phyloP scores from a whole-genome alignment of 768 basidiomycete species.

The Clavulina sp. region DNA sequence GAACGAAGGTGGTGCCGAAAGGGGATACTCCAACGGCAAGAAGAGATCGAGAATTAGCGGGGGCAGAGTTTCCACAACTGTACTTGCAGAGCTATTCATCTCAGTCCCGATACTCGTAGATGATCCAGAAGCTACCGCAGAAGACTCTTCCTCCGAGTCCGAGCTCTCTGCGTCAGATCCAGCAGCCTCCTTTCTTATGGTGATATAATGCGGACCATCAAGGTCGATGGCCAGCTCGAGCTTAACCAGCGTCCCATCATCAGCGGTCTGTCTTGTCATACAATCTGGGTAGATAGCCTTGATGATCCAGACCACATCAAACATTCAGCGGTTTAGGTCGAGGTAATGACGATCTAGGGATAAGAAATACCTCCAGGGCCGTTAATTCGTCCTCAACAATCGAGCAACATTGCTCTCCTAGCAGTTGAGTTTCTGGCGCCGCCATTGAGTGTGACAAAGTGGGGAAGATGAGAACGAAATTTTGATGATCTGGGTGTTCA shows the following conservation, averaged over 20 bases:
- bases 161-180: not conserved
- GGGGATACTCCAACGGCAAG: slow-evolving; percentile 39
- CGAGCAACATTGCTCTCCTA: not conserved
- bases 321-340: too few relatives aligned
- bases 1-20: slow-evolving; percentile 34
- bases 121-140: too few relatives aligned
- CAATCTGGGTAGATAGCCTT: slow-evolving; percentile 1
- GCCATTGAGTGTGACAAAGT: too few relatives aligned
- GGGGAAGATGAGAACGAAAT: too few relatives aligned
- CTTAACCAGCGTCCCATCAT: slow-evolving; percentile 20
- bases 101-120: not conserved
- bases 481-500: too few relatives aligned
- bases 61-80: slow-evolving; percentile 34
- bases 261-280: not conserved
- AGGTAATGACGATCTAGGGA: not conserved
- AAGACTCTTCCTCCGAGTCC: too few relatives aligned
- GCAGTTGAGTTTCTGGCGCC: too few relatives aligned
- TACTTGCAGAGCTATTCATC: not conserved
- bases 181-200: not conserved
- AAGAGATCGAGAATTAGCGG: slow-evolving; percentile 40
- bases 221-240: slow-evolving; percentile 55
- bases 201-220: slow-evolving; percentile 19
- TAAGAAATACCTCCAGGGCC: not conserved
- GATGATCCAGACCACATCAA: not conserved
- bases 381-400: slow-evolving; percentile 1